Base-by-base conservation (phyloP, 2,329 filamentous ascomycete genomes). In the Fusarium xyrophilum region DNA sequence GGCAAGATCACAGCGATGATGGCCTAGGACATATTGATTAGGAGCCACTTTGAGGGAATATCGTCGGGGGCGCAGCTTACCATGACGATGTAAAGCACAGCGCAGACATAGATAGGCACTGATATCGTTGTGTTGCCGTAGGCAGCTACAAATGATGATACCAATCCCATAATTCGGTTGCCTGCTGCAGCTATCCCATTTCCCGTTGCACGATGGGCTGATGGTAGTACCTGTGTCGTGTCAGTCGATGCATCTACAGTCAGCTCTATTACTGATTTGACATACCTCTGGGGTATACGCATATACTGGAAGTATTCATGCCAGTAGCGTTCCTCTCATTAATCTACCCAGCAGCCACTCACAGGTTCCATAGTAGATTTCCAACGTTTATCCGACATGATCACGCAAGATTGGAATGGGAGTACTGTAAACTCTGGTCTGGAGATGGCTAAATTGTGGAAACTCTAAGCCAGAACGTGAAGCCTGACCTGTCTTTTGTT, bases 31-130 rank as follows among this genome's bases (percentile, higher is more conserved):
- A 9, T 19, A 3, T 13, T 4, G 1, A 23, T 51, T 3, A 30
- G 14, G 2, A 4, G 2, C 2, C 5, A 4, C 0, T 19, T 6
- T 7, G 5, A 2, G 2, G 12, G 0, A 1, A 3, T 6, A 1
- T 1, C 1, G 5, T 11, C 19, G 12, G 7, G 12, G 5, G 6
- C 19, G 2, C 0, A 30, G 11, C 50, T 43, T 19, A 53, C 50
- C 50, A 53, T 53, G 1, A 32, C 11, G 11, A 53, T 17, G 10
- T 53, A 53, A 17, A 53, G 36, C 15, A 30, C 50, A 12, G 36
- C 50, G n/a, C 50, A 53, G 9, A 53, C 50, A 32, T 23, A 53
- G 15, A 53, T 53, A 5, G 50, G 50, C 1, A 53, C 50, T n/a
- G 50, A 40, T 3, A 36, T 53, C 12, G 50, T 28, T 14, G 50